phyloP scores from a whole-genome alignment of 768 basidiomycete genomes.

The Leccinellum albellum region DNA sequence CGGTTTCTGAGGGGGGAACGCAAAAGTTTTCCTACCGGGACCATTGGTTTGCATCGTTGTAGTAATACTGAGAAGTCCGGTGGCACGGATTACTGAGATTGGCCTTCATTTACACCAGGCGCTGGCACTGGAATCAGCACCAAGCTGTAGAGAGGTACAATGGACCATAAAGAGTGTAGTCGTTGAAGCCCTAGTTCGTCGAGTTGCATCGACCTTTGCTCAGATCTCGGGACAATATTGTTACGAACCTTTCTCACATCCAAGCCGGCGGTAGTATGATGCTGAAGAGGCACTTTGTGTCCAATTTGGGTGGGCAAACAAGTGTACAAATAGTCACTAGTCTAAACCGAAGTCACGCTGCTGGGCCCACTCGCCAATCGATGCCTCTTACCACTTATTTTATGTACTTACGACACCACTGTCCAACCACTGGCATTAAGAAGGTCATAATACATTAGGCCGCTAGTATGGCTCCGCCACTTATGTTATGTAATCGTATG shows the following conservation, averaged over 20 bases:
- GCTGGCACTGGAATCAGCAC: constrained; percentile 13
- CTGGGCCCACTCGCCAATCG: background rate
- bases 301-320: background rate
- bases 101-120: constrained; percentile 1
- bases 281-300: background rate
- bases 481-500: constrained; percentile 14
- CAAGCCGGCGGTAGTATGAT: too few relatives aligned
- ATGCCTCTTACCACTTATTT: background rate
- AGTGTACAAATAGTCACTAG: background rate
- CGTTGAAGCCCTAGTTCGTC: background rate
- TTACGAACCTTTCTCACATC: background rate
- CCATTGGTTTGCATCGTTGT: background rate
- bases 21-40: background rate
- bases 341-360: background rate
- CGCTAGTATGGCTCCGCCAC: background rate
- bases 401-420: too few relatives aligned
- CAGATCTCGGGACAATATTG: background rate
- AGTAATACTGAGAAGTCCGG: background rate
- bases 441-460: background rate
- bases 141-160: constrained; percentile 21
- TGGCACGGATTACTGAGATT: background rate
- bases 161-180: background rate
- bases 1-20: background rate
- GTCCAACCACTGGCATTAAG: background rate
- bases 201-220: background rate